Evolutionary conservation across 495 filamentous ascomycete genomes (phyloP).

Genomic region (Melanomma pulvis-pyrius): DNA sequence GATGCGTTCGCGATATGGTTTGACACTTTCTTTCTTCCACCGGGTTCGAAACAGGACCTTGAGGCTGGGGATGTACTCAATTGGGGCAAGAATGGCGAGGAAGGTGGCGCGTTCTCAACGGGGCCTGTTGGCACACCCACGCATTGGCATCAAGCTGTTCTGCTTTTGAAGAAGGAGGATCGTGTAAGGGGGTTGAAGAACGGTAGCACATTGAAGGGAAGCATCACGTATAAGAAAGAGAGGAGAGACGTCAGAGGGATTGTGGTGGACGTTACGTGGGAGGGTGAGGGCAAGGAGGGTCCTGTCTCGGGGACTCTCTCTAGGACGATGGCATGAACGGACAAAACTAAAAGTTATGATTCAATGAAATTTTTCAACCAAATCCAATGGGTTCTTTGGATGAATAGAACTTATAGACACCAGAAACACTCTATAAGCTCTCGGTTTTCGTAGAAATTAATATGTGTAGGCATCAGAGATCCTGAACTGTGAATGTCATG

Average conservation of each 20-base stretch:
- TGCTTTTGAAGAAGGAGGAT: constrained; percentile 43
- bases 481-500: neutral
- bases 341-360: neutral
- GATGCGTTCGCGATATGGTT: constrained; percentile 68
- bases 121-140: constrained; percentile 46
- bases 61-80: constrained; percentile 39
- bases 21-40: constrained; percentile 64
- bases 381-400: too few species aligned
- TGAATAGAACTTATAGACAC: too few species aligned
- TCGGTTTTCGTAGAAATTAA: too few species aligned
- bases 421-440: too few species aligned
- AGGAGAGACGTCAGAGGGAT: constrained; percentile 27
- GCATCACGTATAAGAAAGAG: constrained; percentile 42
- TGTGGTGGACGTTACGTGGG: constrained; percentile 26
- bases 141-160: constrained; percentile 50
- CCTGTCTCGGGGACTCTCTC: constrained; percentile 6
- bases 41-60: constrained; percentile 37
- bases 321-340: constrained; percentile 9
- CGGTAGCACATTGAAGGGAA: constrained; percentile 40
- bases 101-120: constrained; percentile 50
- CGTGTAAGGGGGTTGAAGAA: constrained; percentile 28
- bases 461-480: too few species aligned
- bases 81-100: constrained; percentile 40
- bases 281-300: constrained; percentile 5
- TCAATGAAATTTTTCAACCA: too few species aligned